phyloP scores from a whole-genome alignment of 192 early-diverging fungal species.

The Phycomyces blakesleeanus region DNA sequence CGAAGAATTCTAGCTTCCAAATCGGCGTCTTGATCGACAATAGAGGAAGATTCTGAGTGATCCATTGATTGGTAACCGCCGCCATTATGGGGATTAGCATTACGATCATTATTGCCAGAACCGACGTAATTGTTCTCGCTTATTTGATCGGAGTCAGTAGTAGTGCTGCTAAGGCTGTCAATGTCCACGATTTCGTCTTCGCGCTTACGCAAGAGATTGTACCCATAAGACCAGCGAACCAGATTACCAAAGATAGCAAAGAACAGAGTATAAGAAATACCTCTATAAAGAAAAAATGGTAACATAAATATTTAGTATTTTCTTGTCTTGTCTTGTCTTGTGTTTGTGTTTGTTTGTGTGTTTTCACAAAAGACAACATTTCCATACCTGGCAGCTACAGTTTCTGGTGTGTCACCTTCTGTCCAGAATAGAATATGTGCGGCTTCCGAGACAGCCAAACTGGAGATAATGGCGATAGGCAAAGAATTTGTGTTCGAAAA shows the following conservation, averaged over 20 bases:
- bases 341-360: too few species aligned
- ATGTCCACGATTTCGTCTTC: constrained; percentile 3
- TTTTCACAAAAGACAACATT: too few species aligned
- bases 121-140: too few species aligned
- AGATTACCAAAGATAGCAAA: constrained; percentile 80
- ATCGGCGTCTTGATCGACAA: neutral
- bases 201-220: constrained; percentile 45
- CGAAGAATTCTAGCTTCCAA: neutral
- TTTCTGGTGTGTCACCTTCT: constrained; percentile 40
- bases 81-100: too few species aligned
- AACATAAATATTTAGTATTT: too few species aligned
- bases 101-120: too few species aligned
- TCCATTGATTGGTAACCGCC: neutral
- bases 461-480: constrained; percentile 67
- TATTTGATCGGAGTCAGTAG: too few species aligned
- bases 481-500: constrained; percentile 75
- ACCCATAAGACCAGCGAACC: constrained; percentile 79
- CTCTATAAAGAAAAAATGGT: constrained; percentile 38
- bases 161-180: too few species aligned
- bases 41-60: neutral
- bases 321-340: too few species aligned
- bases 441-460: constrained; percentile 48
- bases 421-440: constrained; percentile 38
- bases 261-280: constrained; percentile 76
- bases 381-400: constrained; percentile 47